Evolutionary conservation across 139 green algal genomes (phyloP), one percentile per base, ranked within the genome.

Genomic region (Gonium pectorale): DNA sequence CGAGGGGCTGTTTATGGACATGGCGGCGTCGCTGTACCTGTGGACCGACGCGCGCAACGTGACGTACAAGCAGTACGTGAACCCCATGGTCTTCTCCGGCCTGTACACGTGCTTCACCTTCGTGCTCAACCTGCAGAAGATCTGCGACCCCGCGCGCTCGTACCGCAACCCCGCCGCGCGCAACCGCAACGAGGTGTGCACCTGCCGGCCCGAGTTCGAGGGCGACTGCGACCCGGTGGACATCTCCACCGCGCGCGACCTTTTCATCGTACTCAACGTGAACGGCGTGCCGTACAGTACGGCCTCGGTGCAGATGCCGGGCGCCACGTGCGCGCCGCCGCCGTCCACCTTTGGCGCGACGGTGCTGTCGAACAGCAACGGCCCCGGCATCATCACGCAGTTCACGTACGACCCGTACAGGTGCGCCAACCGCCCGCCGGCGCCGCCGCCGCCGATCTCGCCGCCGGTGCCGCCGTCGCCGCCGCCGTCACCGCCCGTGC

Each of bases 101-200:
- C 52, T 37, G 1, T 77, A 78, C 79, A 60, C 11, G 0, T 85
- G 79, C 79, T 68, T 85, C 64, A 85, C 79, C 3, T 77, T 46
- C 49, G 46, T 68, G 38, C 59, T 85, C 64, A 77, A 85, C 63
- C 79, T 85, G 33, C 37, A 44, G 31, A 17, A 22, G 2, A 62
- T 85, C 24, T 85, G 79, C 79, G 64, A 77, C 11, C 79, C 79
- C 13, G 64, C 49, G 7, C 26, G 19, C 5, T 74, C 77, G 31
- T 63, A 66, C 43, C 51, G 52, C 27, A 83, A 83, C 60, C 33
- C 62, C 29, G 77, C 60, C n/a, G 44, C 44, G 59, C 75, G 75
- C 75, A 74, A 73, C 41, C 31, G 51, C 17, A 73, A 83, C 63
- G 60, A 63, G 62, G 17, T 62, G 46, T 85, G 79, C 79, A 85